Percentiles rank a stretch among this genome's conserved stretches.
Conservation (phyloP, 306 rosid species). For the Clitoria ternatea region DNA sequence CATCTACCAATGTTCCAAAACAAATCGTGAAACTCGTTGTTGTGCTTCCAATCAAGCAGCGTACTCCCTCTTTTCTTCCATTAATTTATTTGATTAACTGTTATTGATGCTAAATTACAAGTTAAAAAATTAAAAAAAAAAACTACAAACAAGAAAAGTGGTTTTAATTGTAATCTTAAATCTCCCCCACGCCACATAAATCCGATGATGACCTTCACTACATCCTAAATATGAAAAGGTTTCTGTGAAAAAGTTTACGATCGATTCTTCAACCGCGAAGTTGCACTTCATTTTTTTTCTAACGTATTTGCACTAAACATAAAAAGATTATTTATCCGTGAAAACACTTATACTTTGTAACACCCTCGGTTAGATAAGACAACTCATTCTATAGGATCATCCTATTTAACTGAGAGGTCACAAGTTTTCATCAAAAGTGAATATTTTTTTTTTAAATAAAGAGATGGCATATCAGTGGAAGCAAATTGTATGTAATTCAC, state of each 20-base stretch:
- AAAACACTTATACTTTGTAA: too few species aligned
- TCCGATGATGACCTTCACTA: not conserved
- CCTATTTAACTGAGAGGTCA: too few species aligned
- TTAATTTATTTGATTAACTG: conserved; percentile 1
- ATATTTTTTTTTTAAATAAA: too few species aligned
- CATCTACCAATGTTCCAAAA: conserved; percentile 67
- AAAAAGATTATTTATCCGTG: too few species aligned
- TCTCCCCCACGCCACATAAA: not conserved
- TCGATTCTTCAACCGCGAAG: too few species aligned
- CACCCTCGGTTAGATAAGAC: too few species aligned
- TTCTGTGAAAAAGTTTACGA: too few species aligned
- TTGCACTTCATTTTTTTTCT: not conserved
- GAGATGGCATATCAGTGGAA: too few species aligned
- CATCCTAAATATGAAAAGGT: not conserved
- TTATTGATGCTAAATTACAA: conserved; percentile 38
- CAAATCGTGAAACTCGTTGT: conserved; percentile 57
- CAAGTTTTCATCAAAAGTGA: too few species aligned
- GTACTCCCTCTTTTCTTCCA: conserved; percentile 24
- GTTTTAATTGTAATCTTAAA: conserved; percentile 14
- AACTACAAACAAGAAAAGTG: not conserved
- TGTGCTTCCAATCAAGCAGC: conserved; percentile 48
- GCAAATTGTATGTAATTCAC: too few species aligned
- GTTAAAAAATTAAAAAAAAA: not conserved
- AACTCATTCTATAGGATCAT: too few species aligned
- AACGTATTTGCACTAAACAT: conserved; percentile 10